Evolutionary conservation across 371 early-diverging fungal genomes (phyloP).

Genomic region (Fennellomyces sp.): DNA sequence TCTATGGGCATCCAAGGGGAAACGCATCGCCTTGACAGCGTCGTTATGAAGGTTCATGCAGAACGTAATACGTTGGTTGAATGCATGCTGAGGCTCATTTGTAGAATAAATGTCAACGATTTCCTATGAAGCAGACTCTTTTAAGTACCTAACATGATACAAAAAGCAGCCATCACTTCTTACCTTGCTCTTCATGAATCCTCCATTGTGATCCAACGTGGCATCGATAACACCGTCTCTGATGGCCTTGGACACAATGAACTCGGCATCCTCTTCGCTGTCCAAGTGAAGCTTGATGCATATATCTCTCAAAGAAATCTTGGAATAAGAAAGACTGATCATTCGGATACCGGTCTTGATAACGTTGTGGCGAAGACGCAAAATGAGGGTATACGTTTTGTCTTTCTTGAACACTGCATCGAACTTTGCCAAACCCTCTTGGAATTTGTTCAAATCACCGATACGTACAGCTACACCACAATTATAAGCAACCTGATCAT

Average conservation of each 20-base stretch:
- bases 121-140: slow-evolving; percentile 53
- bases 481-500: background rate
- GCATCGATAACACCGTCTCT: slow-evolving; percentile 98
- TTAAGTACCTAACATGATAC: no score
- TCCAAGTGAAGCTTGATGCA: slow-evolving; percentile 95
- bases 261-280: slow-evolving; percentile 97
- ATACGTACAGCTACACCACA: slow-evolving; percentile 79
- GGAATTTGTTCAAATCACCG: slow-evolving; percentile 93
- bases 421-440: slow-evolving; percentile 81
- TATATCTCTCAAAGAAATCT: slow-evolving; percentile 95
- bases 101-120: slow-evolving; percentile 94
- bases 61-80: slow-evolving; percentile 94
- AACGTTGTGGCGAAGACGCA: slow-evolving; percentile 96
- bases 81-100: slow-evolving; percentile 93
- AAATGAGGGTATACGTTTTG: slow-evolving; percentile 87
- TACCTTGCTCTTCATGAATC: slow-evolving; percentile 89
- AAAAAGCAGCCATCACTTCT: background rate
- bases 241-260: slow-evolving; percentile 98
- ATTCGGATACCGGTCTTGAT: slow-evolving; percentile 98
- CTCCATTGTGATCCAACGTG: slow-evolving; percentile 90
- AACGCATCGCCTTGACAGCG: slow-evolving; percentile 96
- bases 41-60: slow-evolving; percentile 96
- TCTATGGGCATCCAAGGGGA: slow-evolving; percentile 82
- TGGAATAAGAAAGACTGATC: slow-evolving; percentile 93
- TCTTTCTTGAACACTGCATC: slow-evolving; percentile 81